Conservation (phyloP, 768 basidiomycete genomes). For the Tricholoma sp. region DNA sequence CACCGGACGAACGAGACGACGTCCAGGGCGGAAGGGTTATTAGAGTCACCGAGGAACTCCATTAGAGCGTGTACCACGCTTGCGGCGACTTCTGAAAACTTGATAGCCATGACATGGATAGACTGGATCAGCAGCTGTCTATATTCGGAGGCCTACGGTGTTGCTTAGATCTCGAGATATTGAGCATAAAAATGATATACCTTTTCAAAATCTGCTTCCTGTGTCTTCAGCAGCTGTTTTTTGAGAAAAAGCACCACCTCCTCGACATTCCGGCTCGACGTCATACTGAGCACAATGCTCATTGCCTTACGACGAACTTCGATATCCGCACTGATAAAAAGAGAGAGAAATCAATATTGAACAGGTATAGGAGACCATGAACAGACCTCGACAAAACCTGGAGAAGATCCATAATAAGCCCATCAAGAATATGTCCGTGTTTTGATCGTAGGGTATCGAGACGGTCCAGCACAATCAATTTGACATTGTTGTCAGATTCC, state of each 20-base stretch:
- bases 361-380: not conserved
- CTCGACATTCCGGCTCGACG: slow-evolving; percentile 90
- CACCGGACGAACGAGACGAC: slow-evolving; percentile 71
- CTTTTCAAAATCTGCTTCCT: slow-evolving; percentile 92
- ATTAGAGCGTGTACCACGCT: slow-evolving; percentile 91
- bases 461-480: slow-evolving; percentile 92
- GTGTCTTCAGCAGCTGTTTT: slow-evolving; percentile 93
- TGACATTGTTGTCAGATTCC: slow-evolving; percentile 99
- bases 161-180: not conserved
- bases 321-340: slow-evolving; percentile 71
- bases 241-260: slow-evolving; percentile 95
- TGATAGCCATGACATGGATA: slow-evolving; percentile 94
- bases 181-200: slow-evolving; percentile 29
- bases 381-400: slow-evolving; percentile 78
- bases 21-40: slow-evolving; percentile 92
- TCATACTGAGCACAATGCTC: slow-evolving; percentile 85
- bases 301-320: slow-evolving; percentile 94
- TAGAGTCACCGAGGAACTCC: slow-evolving; percentile 93
- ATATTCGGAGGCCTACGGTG: slow-evolving; percentile 81
- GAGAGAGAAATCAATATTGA: not conserved
- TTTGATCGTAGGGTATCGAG: slow-evolving; percentile 76
- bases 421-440: slow-evolving; percentile 86
- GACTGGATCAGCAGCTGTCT: slow-evolving; percentile 95
- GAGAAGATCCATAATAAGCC: slow-evolving; percentile 92
- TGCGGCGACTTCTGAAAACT: slow-evolving; percentile 94